Percentiles rank a stretch among this genome's conserved stretches.
Evolutionary conservation across 228 moss, liverwort and hornwort genomes (phyloP).

Genomic region (Sphagnum magellanicum): DNA sequence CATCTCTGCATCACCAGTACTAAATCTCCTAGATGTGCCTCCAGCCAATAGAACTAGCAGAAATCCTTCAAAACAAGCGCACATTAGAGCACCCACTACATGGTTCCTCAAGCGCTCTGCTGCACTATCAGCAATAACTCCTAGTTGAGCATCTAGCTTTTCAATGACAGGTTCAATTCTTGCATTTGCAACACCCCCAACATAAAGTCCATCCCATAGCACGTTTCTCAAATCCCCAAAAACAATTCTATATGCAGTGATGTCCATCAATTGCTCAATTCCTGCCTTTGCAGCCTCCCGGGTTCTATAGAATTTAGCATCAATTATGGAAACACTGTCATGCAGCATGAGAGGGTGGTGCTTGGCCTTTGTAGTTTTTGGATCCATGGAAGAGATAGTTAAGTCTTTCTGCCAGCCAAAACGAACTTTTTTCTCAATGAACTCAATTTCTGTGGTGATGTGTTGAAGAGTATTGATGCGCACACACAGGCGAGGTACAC

Average conservation of each 20-base stretch:
- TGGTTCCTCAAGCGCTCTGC: constrained; percentile 61
- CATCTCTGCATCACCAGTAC: constrained; percentile 34
- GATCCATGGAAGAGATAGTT: constrained; percentile 11
- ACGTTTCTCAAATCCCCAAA: constrained; percentile 66
- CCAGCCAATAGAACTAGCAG: constrained; percentile 78
- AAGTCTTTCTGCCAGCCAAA: constrained; percentile 57
- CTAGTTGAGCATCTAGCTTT: constrained; percentile 60
- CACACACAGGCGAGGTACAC: constrained; percentile 61
- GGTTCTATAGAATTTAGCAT: constrained; percentile 35
- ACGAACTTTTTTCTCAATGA: constrained; percentile 60
- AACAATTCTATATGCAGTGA: constrained; percentile 69
- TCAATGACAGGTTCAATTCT: constrained; percentile 52
- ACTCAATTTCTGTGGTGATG: constrained; percentile 38
- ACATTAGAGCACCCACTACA: constrained; percentile 72
- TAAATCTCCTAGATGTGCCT: constrained; percentile 61
- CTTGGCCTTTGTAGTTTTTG: not conserved
- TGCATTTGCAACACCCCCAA: constrained; percentile 52
- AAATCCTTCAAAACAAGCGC: constrained; percentile 73
- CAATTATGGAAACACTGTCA: constrained; percentile 23
- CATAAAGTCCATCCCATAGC: constrained; percentile 76
- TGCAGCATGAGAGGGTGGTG: constrained; percentile 24
- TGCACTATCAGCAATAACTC: constrained; percentile 58
- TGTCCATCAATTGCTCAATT: constrained; percentile 65
- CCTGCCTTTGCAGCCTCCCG: constrained; percentile 42
- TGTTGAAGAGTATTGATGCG: constrained; percentile 85